Percentiles rank a stretch among this genome's conserved stretches.
These are phyloP conservation scores for Eudorina sp. DNA, from an alignment of 139 green algal species.

Conservation along the genomic window DNA sequence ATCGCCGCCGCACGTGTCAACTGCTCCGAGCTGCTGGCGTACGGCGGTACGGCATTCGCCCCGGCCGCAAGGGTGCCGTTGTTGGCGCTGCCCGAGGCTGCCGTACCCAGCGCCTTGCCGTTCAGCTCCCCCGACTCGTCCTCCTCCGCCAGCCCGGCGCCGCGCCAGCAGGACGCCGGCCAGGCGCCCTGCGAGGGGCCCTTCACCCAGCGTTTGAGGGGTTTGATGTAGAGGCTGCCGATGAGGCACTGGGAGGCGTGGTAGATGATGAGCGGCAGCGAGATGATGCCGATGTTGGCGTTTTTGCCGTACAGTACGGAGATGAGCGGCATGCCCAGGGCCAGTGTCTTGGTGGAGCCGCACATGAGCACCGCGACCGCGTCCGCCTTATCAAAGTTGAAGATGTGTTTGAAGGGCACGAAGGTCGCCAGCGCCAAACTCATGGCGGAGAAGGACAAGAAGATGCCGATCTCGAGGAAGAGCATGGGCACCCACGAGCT, in stretches of 20 bases:
- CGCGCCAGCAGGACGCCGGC: constrained; percentile 6
- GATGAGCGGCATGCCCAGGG: constrained; percentile 60
- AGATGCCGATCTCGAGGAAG: constrained; percentile 50
- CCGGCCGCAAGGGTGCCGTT: not conserved
- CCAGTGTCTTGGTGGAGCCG: constrained; percentile 60
- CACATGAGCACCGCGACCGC: constrained; percentile 60
- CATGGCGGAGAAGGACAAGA: constrained; percentile 25
- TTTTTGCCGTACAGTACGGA: constrained; percentile 61
- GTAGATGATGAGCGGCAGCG: constrained; percentile 61
- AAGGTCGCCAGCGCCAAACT: constrained; percentile 29
- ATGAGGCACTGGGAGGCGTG: constrained; percentile 54
- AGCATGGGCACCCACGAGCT: constrained; percentile 47
- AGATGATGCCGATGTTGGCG: constrained; percentile 48
- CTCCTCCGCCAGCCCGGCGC: not conserved
- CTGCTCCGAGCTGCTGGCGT: not conserved
- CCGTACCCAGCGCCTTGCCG: no score
- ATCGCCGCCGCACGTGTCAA: not conserved
- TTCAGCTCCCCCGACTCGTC: not conserved
- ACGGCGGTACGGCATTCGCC: no score
- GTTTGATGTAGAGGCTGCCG: constrained; percentile 44
- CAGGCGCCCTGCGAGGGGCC: not conserved
- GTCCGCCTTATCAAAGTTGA: constrained; percentile 32
- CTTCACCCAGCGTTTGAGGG: constrained; percentile 38
- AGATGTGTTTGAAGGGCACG: constrained; percentile 8
- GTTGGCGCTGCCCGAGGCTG: no score